These are phyloP conservation scores for Xylaria acuta DNA, from an alignment of 495 filamentous ascomycete species.

Conservation along the genomic window DNA sequence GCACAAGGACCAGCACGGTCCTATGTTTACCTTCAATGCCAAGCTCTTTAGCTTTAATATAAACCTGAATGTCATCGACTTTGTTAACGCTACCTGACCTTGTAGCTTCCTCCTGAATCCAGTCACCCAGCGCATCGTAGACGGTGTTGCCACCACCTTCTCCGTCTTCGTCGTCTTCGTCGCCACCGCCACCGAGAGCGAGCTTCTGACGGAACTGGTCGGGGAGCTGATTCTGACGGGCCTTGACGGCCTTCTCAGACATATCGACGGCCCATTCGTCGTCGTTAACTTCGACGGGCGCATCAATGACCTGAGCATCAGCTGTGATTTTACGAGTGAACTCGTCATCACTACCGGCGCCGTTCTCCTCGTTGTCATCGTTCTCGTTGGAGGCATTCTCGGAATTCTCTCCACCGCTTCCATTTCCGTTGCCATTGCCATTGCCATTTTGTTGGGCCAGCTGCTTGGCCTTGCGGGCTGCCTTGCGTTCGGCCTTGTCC, in stretches of 20 bases:
- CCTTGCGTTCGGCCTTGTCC: conserved; percentile 91
- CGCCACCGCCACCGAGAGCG: conserved; percentile 76
- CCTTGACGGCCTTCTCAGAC: conserved; percentile 92
- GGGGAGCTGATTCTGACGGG: conserved; percentile 88
- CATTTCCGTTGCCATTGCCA: conserved; percentile 63
- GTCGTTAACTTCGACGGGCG: conserved; percentile 71
- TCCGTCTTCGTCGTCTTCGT: conserved; percentile 82
- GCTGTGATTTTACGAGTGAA: conserved; percentile 87
- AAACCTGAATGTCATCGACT: conserved; percentile 86
- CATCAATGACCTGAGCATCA: conserved; percentile 76
- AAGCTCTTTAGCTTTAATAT: conserved; percentile 93
- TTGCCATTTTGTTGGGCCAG: conserved; percentile 69
- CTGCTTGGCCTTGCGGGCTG: conserved; percentile 81
- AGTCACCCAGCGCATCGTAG: conserved; percentile 93
- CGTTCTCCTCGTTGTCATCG: conserved; percentile 63
- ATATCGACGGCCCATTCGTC: conserved; percentile 95
- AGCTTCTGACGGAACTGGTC: conserved; percentile 89
- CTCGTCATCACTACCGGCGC: conserved; percentile 87
- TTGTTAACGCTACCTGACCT: conserved; percentile 74
- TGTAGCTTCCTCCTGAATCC: conserved; percentile 79
- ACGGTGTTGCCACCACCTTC: conserved; percentile 76
- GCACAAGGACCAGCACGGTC: conserved; percentile 88
- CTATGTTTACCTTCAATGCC: conserved; percentile 95
- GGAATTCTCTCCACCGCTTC: conserved; percentile 73
- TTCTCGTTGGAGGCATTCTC: conserved; percentile 73